These are phyloP conservation scores for Talaromyces piceae DNA, from an alignment of 2,329 filamentous ascomycete genomes.

Conservation along the genomic window DNA sequence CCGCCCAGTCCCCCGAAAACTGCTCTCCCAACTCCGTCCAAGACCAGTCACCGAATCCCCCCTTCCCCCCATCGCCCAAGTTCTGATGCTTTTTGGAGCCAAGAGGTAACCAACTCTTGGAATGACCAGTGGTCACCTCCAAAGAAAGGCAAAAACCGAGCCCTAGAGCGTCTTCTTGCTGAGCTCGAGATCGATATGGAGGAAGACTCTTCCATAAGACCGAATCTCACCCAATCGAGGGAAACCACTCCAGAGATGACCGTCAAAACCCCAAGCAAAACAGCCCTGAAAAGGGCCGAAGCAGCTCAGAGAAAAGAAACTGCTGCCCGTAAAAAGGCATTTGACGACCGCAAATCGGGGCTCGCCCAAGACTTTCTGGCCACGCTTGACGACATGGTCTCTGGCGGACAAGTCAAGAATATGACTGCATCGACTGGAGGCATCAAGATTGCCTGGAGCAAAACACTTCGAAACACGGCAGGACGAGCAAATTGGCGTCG, in stretches of 20 bases:
- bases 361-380: constrained; percentile 49
- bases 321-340: constrained; percentile 40
- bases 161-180: constrained; percentile 17
- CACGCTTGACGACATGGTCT: constrained; percentile 48
- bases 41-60: constrained; percentile 38
- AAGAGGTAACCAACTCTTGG: constrained; percentile 46
- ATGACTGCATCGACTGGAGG: constrained; percentile 49
- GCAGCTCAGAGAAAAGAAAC: constrained; percentile 29
- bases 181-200: constrained; percentile 32
- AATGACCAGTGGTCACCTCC: constrained; percentile 48
- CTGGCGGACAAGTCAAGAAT: constrained; percentile 40
- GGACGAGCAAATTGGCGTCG: constrained; percentile 64
- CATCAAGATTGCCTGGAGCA: constrained; percentile 54
- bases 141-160: constrained; percentile 26
- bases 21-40: constrained; percentile 42
- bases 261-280: constrained; percentile 26
- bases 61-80: constrained; percentile 44
- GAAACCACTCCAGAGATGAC: not conserved
- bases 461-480: constrained; percentile 55
- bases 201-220: constrained; percentile 20
- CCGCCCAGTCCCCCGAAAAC: constrained; percentile 38
- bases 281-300: constrained; percentile 32
- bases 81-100: constrained; percentile 49
- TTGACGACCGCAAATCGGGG: constrained; percentile 46
- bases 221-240: not conserved